Percentiles rank a stretch among this genome's conserved stretches.
phyloP scores from a whole-genome alignment of 768 basidiomycete genomes.

The Kwoniella sp. region DNA sequence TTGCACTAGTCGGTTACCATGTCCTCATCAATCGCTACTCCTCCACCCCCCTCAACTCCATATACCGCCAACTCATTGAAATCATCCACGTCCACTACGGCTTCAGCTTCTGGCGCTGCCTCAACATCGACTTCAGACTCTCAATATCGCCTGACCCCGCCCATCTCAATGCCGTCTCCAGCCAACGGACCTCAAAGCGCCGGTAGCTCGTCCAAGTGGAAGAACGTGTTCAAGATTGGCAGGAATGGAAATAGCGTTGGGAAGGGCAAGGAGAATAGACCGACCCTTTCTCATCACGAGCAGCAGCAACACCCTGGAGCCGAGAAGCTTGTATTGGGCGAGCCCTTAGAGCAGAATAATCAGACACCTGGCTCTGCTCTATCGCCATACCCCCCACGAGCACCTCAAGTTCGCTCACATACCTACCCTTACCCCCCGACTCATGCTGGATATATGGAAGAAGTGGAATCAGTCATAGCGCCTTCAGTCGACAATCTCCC shows the following conservation, averaged over 20 bases:
- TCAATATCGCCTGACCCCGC: conserved; percentile 9
- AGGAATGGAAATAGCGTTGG: conserved; percentile 20
- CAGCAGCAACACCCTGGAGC: conserved; percentile 1
- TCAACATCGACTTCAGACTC: conserved; percentile 6
- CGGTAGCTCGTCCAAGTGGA: conserved; percentile 30
- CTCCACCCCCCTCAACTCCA: conserved; percentile 19
- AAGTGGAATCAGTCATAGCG: conserved; percentile 4
- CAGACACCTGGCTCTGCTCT: background rate
- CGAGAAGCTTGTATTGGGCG: conserved; percentile 11
- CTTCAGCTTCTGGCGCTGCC: conserved; percentile 5
- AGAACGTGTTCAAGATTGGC: conserved; percentile 37
- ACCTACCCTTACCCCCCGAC: conserved; percentile 23
- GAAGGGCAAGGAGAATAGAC: conserved; percentile 21
- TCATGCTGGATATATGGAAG: conserved; percentile 13
- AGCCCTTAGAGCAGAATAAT: conserved; percentile 8
- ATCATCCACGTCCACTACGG: conserved; percentile 28
- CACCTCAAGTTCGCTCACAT: conserved; percentile 17
- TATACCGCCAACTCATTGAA: conserved; percentile 25
- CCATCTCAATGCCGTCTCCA: conserved; percentile 29
- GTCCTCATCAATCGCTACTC: conserved; percentile 31
- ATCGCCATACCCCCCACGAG: conserved; percentile 8
- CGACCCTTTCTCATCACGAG: conserved; percentile 2
- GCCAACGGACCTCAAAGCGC: conserved; percentile 16
- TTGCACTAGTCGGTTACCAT: conserved; percentile 11
- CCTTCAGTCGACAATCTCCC: conserved; percentile 1